These are phyloP conservation scores for Osmanthus fragrans DNA, from an alignment of 257 asterid species.

Conservation along the genomic window DNA sequence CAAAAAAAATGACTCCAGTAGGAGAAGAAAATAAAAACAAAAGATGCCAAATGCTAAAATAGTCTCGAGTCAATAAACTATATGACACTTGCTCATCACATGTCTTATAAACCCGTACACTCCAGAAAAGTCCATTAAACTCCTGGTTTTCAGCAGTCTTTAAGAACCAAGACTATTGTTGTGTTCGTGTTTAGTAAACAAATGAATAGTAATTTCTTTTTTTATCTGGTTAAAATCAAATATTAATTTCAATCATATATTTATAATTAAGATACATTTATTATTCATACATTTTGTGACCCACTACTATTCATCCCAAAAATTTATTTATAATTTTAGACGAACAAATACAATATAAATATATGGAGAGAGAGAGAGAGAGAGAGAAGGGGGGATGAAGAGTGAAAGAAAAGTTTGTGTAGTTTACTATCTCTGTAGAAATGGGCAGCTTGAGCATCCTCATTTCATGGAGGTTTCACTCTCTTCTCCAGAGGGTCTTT, in stretches of 20 bases:
- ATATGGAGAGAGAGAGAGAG: not conserved
- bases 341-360: no score
- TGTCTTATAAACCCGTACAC: not conserved
- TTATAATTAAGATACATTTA: no score
- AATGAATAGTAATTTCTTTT: no score
- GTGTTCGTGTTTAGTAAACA: no score
- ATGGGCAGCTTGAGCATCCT: slow-evolving; percentile 47
- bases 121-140: not conserved
- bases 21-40: not conserved
- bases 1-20: no score
- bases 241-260: no score
- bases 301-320: no score
- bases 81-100: not conserved
- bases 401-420: slow-evolving; percentile 29
- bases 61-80: not conserved
- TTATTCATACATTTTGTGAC: no score
- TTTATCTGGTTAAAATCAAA: no score
- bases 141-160: slow-evolving; percentile 25
- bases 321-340: no score
- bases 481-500: slow-evolving; percentile 37
- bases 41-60: not conserved
- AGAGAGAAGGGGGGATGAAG: not conserved
- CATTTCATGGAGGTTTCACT: slow-evolving; percentile 39
- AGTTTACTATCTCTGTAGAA: slow-evolving; percentile 40
- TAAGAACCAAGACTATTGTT: slow-evolving; percentile 1